Evolutionary conservation across 208 protist species (phyloP), one percentile per base, ranked within the genome.

Genomic region (Acanthamoeba castellanii): DNA sequence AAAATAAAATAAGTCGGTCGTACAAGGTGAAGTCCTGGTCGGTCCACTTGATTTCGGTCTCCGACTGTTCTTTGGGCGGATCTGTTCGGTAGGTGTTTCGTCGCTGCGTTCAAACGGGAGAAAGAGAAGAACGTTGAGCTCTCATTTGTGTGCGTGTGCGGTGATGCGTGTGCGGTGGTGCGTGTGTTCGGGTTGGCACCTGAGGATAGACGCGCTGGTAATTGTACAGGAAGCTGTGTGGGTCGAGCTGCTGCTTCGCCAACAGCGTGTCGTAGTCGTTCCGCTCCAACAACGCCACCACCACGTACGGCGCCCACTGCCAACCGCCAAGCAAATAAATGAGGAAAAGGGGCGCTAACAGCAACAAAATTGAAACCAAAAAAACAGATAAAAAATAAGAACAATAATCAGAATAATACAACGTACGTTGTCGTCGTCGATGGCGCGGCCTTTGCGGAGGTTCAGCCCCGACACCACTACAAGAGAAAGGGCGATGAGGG

Each of bases 1-100:
- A 27, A 52, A 57, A 42, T 2, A 32, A 1, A 61, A 22, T 50
- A 18, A n/a, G 20, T 30, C 7, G 45, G 1, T 25, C 82, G 34
- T 30, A 89, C 82, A 89, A 89, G 27, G 18, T 42, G 57, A 89
- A 89, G 34, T 89, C 30, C 30, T 89, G 82, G 50, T 89, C 82
- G 27, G 18, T 25, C 82, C 82, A 89, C 42, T 22, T 89, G 72
- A 45, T 81, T 27, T 57, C 52, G 20, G 27, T 89, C n/a, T 89
- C 50, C 8, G 82, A 42, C 32, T 57, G 27, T 8, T 89, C 57
- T 27, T 57, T 57, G 25, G 82, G 57, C 57, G 82, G 47, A 20
- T 57, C 82, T 20, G 82, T 68, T 68, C 82, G 1, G 45, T 68
- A 89, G 14, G 82, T 89, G 57, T 89, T 55, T 61, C 52, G 82